Conservation (phyloP, 306 rosid genomes). For the Lathyrus sativus region DNA sequence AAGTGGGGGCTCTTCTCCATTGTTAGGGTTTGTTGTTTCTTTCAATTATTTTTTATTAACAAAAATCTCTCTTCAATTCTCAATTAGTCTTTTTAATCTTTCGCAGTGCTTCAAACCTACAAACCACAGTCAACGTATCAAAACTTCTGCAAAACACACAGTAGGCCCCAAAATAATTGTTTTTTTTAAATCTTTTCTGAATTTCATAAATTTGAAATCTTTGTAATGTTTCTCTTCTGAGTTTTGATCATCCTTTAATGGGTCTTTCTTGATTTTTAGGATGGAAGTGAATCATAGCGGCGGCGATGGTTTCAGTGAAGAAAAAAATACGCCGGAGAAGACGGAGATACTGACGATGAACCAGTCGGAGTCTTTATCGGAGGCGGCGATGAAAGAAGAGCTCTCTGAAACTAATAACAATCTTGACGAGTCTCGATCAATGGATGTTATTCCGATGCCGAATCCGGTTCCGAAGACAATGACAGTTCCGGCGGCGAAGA, state of each 20-base stretch:
- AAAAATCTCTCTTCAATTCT: conserved; percentile 33
- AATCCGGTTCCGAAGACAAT: conserved; percentile 38
- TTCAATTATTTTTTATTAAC: conserved; percentile 13
- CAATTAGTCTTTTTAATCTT: conserved; percentile 50
- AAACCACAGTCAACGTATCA: conserved; percentile 42
- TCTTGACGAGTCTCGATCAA: conserved; percentile 37
- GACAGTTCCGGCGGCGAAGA: conserved; percentile 31
- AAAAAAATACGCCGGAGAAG: conserved; percentile 36
- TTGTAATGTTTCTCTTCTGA: conserved; percentile 3
- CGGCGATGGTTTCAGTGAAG: conserved; percentile 35
- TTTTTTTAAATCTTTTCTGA: not conserved
- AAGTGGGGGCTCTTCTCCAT: conserved; percentile 70
- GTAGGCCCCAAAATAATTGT: conserved; percentile 13
- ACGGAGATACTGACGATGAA: conserved; percentile 20
- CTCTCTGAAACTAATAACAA: conserved; percentile 39
- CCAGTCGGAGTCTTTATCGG: conserved; percentile 20
- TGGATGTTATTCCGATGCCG: conserved; percentile 40
- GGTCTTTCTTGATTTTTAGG: conserved; percentile 14
- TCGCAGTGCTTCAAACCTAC: conserved; percentile 46
- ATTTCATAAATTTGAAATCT: conserved; percentile 16
- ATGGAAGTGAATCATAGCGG: conserved; percentile 44
- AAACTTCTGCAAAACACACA: conserved; percentile 29
- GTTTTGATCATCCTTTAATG: conserved; percentile 13
- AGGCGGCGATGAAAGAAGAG: conserved; percentile 59
- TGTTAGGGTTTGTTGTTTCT: conserved; percentile 64